Conservation (phyloP, 345 rosid genomes). For the Eucalyptus fibrosa region DNA sequence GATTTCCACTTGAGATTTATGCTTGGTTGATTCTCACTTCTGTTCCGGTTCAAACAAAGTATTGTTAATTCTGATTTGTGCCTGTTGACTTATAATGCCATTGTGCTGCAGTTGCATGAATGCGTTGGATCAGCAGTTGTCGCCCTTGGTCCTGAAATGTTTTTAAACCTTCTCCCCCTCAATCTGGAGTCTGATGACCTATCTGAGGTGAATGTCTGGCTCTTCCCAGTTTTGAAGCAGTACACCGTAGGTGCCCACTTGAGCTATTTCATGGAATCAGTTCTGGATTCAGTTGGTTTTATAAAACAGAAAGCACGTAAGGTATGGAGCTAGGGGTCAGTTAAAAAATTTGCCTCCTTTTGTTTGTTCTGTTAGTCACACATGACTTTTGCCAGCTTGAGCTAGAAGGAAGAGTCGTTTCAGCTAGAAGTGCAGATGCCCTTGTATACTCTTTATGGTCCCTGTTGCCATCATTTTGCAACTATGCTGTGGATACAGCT, state of each 20-base stretch:
- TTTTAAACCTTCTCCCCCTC: slow-evolving; percentile 59
- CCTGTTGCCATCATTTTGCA: slow-evolving; percentile 87
- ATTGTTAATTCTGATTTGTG: not conserved
- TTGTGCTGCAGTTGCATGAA: slow-evolving; percentile 79
- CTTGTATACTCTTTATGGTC: slow-evolving; percentile 81
- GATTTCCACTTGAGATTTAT: not conserved
- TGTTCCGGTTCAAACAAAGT: not conserved
- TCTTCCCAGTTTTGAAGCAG: slow-evolving; percentile 90
- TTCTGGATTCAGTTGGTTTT: slow-evolving; percentile 35
- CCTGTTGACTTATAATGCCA: slow-evolving; percentile 15
- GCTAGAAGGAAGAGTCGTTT: slow-evolving; percentile 43
- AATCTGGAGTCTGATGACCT: slow-evolving; percentile 68
- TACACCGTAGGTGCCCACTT: slow-evolving; percentile 72
- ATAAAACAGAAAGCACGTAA: slow-evolving; percentile 49
- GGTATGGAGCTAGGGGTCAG: slow-evolving; percentile 13
- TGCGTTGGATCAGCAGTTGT: slow-evolving; percentile 91
- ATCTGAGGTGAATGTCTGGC: slow-evolving; percentile 84
- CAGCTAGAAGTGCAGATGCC: slow-evolving; percentile 62
- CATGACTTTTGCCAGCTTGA: slow-evolving; percentile 47
- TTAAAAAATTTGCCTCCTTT: not conserved
- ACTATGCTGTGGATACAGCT: slow-evolving; percentile 69
- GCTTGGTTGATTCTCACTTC: not conserved
- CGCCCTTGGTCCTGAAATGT: slow-evolving; percentile 90
- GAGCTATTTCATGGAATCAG: slow-evolving; percentile 53
- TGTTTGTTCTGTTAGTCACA: not conserved